Evolutionary conservation across 345 rosid genomes (phyloP), one percentile per base, ranked within the genome.

Genomic region (Psidium friedrichsthalianum): DNA sequence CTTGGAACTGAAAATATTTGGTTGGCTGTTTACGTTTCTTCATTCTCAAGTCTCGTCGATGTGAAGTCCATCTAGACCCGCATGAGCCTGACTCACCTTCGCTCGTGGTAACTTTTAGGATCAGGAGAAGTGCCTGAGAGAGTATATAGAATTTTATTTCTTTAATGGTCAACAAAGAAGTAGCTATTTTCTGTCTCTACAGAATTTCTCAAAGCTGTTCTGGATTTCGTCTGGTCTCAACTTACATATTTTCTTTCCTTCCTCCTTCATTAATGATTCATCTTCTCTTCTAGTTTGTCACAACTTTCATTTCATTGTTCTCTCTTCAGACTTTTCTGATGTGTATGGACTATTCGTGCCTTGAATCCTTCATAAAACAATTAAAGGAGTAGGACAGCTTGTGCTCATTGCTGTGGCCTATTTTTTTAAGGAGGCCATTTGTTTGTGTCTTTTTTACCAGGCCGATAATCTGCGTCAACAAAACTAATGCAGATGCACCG

Each of bases 381-480:
- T 64, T 22, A 11, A 64, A 8, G 44, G 44, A 69, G 80, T 4
- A 21, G 78, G 25, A 32, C 12, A 36, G 25, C 32, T 51, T 82
- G 29, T n/a, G 27, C 87, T 51, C 25, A 24, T 57, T 58, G 74
- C 15, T 58, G 25, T 53, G n/a, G n/a, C n/a, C 14, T 55, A 16
- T 80, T 21, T 78, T 81, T 22, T 82, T 8, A 32, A n/a, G 8
- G 2, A 82, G 42, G 42, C n/a, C 56, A 82, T 56, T 24, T 51
- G 57, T 89, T n/a, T 82, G 20, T 32, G 20, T 76, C 81, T 84
- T 53, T 53, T 59, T 82, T 54, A 56, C 42, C 88, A 92, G 97
- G 97, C 96, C 25, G 97, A 94, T 90, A 94, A 93, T 87, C 87
- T 94, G 87, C 91, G 97, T 42, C 95, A 94, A 86, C 95, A 93